Evolutionary conservation across 1,139 yeast species (phyloP).

Genomic region (Scheffersomyces cryptocercus): DNA sequence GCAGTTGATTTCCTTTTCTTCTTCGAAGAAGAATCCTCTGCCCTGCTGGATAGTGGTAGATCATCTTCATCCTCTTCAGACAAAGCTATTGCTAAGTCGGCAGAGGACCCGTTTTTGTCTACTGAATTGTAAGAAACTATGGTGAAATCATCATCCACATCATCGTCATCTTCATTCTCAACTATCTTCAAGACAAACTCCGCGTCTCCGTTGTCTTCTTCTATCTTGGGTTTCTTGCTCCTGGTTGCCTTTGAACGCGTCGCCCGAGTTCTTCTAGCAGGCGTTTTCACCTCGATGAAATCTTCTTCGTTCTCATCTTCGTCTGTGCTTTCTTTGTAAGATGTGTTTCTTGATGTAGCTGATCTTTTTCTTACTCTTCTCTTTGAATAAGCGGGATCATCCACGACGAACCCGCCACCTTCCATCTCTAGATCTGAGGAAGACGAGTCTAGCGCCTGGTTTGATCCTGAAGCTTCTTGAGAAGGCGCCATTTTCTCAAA

Average conservation of each 20-base stretch:
- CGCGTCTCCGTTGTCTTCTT: conserved; percentile 9
- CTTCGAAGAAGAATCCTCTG: conserved; percentile 6
- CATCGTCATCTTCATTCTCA: conserved; percentile 29
- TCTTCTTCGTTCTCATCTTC: conserved; percentile 18
- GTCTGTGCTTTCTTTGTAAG: conserved; percentile 25
- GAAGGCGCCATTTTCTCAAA: background rate
- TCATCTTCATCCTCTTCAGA: conserved; percentile 26
- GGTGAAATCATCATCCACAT: conserved; percentile 14
- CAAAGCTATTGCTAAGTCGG: conserved; percentile 24
- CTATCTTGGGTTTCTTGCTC: conserved; percentile 12
- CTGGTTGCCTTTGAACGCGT: conserved; percentile 17
- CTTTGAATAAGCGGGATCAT: conserved; percentile 28
- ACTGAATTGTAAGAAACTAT: conserved; percentile 13
- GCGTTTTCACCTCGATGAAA: conserved; percentile 12
- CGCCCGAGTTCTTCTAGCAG: conserved; percentile 14
- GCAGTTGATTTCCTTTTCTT: conserved; percentile 16
- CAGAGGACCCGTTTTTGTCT: conserved; percentile 20
- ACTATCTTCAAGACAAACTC: conserved; percentile 9
- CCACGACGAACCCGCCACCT: conserved; percentile 46
- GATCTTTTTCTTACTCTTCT: conserved; percentile 23
- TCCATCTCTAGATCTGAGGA: conserved; percentile 9
- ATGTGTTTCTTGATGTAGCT: conserved; percentile 13
- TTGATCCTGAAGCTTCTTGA: background rate
- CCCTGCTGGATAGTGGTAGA: conserved; percentile 24
- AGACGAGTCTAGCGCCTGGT: background rate